Conservation (phyloP, 2,329 filamentous ascomycete species). For the Fusarium chlamydosporum region DNA sequence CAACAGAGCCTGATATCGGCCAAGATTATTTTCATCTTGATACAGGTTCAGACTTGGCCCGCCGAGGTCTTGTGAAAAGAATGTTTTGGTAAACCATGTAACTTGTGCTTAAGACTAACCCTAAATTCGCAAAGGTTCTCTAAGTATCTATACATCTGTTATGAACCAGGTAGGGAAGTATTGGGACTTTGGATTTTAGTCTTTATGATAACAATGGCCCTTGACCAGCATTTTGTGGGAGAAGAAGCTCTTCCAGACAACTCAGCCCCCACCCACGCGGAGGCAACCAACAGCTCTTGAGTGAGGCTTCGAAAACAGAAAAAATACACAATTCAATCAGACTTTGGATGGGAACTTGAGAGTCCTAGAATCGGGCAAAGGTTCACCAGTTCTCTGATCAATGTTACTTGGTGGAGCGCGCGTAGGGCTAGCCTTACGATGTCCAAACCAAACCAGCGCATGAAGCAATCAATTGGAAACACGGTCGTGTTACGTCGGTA, state of each 20-base stretch:
- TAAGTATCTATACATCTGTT: not conserved
- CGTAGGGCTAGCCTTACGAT: slow-evolving; percentile 16
- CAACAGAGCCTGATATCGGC: not conserved
- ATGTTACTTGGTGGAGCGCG: too few relatives aligned
- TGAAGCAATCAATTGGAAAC: not conserved
- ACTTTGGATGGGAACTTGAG: too few relatives aligned
- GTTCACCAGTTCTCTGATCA: not conserved
- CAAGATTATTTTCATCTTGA: not conserved
- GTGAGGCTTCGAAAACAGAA: not conserved
- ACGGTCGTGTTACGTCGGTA: too few relatives aligned
- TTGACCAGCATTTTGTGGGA: not conserved
- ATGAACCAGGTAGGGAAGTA: not conserved
- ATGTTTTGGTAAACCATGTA: not conserved
- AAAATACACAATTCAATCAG: not conserved
- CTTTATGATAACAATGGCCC: not conserved
- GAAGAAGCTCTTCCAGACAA: not conserved
- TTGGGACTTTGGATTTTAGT: not conserved
- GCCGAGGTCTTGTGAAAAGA: too few relatives aligned
- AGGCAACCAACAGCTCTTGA: not conserved
- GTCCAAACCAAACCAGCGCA: fast-evolving
- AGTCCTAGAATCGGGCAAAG: not conserved
- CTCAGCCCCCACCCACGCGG: not conserved
- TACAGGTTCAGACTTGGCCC: not conserved
- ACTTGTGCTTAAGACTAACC: not conserved
- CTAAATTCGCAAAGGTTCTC: not conserved